A percentile compares a stretch with the other conserved stretches of the same genome.
Conservation (phyloP, 2,329 filamentous ascomycete species). For the Fusarium annulatum region DNA sequence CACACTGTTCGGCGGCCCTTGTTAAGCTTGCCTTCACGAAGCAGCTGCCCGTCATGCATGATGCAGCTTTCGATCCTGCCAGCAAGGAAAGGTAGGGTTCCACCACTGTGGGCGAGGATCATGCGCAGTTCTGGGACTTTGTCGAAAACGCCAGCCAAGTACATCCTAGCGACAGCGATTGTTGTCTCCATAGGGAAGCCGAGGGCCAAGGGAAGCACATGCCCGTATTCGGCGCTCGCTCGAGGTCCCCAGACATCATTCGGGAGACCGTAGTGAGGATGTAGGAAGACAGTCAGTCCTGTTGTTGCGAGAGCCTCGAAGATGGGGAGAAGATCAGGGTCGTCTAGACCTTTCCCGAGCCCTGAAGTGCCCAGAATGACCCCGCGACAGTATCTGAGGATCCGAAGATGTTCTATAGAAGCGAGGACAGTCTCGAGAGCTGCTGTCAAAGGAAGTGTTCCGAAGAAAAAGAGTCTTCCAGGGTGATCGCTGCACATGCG, state of each 20-base stretch:
- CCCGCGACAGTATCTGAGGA: conserved; percentile 78
- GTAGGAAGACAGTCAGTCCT: conserved; percentile 79
- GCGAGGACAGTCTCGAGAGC: conserved; percentile 68
- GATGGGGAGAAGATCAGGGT: conserved; percentile 76
- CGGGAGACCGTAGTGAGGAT: conserved; percentile 92
- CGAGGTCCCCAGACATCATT: conserved; percentile 81
- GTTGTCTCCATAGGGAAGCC: conserved; percentile 95
- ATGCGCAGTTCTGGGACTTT: conserved; percentile 75
- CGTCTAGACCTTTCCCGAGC: conserved; percentile 83
- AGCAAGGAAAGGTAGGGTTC: conserved; percentile 88
- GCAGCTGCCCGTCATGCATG: conserved; percentile 81
- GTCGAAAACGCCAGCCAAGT: conserved; percentile 87
- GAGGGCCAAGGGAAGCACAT: conserved; percentile 85
- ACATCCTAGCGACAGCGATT: conserved; percentile 88
- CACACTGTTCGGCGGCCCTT: conserved; percentile 62
- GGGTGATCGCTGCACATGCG: conserved; percentile 73
- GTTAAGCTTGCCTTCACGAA: conserved; percentile 68
- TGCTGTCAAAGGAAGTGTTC: conserved; percentile 80
- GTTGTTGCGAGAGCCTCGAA: conserved; percentile 75
- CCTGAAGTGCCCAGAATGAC: conserved; percentile 90
- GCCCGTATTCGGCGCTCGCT: conserved; percentile 77
- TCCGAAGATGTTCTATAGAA: conserved; percentile 72
- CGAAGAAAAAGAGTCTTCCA: conserved; percentile 84
- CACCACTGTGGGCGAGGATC: conserved; percentile 87
- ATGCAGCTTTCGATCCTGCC: conserved; percentile 91